phyloP scores from a whole-genome alignment of 2,329 filamentous ascomycete species.

The Harringtonia aguacate region DNA sequence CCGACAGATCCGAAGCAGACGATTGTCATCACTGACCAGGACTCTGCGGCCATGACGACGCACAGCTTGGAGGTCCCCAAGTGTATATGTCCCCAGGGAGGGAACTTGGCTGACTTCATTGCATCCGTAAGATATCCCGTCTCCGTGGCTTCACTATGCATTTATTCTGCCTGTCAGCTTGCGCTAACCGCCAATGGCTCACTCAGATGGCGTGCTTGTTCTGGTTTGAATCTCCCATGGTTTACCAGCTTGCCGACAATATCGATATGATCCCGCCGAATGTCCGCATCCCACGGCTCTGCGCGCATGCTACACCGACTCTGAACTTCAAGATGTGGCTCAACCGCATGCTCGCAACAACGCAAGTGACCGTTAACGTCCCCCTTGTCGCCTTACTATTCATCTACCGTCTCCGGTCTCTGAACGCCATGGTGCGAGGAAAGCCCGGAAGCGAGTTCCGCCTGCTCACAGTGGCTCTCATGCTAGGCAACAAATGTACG shows the following conservation, averaged over 20 bases:
- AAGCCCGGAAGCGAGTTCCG: slow-evolving; percentile 90
- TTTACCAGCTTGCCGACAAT: slow-evolving; percentile 63
- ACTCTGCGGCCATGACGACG: slow-evolving; percentile 33
- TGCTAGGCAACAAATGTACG: slow-evolving; percentile 95
- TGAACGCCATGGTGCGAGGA: slow-evolving; percentile 80
- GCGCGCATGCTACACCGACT: slow-evolving; percentile 63
- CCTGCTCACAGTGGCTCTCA: slow-evolving; percentile 84
- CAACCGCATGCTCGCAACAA: slow-evolving; percentile 78
- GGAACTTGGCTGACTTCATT: slow-evolving; percentile 71
- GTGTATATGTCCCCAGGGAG: slow-evolving; percentile 65
- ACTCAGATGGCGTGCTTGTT: slow-evolving; percentile 84
- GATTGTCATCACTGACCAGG: slow-evolving; percentile 22
- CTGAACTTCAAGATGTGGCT: slow-evolving; percentile 90
- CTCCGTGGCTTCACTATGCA: too few relatives aligned
- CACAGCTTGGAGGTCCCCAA: slow-evolving; percentile 61
- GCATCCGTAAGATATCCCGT: slow-evolving; percentile 54
- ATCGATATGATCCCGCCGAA: slow-evolving; percentile 31
- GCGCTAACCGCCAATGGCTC: neutral
- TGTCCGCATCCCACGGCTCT: slow-evolving; percentile 40
- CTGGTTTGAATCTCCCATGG: slow-evolving; percentile 89
- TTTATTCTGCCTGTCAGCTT: neutral
- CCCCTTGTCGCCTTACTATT: slow-evolving; percentile 83
- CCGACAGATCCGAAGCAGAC: slow-evolving; percentile 20
- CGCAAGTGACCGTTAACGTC: slow-evolving; percentile 93
- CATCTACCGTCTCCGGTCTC: slow-evolving; percentile 84